A percentile compares a stretch with the other conserved stretches of the same genome.
These are phyloP conservation scores for Cercospora citrullina DNA, from an alignment of 2,329 filamentous ascomycete species.

Conservation along the genomic window DNA sequence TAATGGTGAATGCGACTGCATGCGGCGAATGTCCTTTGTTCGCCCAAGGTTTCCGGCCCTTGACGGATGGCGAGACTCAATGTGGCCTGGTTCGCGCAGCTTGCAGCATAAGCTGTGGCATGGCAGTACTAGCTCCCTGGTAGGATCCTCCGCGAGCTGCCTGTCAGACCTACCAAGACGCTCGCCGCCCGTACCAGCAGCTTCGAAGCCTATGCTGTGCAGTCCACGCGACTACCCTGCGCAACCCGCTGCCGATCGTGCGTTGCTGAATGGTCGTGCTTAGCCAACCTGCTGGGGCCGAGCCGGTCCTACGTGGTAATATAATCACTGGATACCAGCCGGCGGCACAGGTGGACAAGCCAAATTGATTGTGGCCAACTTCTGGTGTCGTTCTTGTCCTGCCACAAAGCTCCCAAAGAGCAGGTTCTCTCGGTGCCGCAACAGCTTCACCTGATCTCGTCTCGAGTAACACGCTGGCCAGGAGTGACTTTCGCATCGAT, in stretches of 20 bases:
- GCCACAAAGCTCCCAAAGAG: neutral
- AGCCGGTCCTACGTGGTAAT: constrained; percentile 4
- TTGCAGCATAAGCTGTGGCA: constrained; percentile 14
- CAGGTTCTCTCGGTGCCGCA: neutral
- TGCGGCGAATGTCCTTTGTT: constrained; percentile 23
- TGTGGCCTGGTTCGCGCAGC: constrained; percentile 18
- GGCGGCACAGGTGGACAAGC: neutral
- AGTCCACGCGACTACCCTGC: constrained; percentile 16
- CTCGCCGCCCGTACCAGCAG: constrained; percentile 14
- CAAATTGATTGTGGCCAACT: constrained; percentile 1
- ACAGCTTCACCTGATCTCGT: neutral
- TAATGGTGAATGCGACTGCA: constrained; percentile 17
- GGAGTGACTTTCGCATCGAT: neutral
- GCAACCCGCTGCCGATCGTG: constrained; percentile 11
- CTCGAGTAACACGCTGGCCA: neutral
- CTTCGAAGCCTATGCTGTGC: constrained; percentile 14
- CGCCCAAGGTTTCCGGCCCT: constrained; percentile 19
- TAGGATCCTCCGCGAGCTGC: constrained; percentile 8
- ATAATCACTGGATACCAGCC: constrained; percentile 12
- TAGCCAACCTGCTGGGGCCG: constrained; percentile 2
- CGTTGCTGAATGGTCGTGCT: constrained; percentile 16
- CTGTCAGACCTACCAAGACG: constrained; percentile 12
- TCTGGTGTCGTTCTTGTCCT: constrained; percentile 9
- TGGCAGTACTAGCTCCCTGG: constrained; percentile 14
- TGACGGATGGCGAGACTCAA: constrained; percentile 14